Evolutionary conservation across 2,329 filamentous ascomycete genomes (phyloP).

Genomic region (Phoma sp.): DNA sequence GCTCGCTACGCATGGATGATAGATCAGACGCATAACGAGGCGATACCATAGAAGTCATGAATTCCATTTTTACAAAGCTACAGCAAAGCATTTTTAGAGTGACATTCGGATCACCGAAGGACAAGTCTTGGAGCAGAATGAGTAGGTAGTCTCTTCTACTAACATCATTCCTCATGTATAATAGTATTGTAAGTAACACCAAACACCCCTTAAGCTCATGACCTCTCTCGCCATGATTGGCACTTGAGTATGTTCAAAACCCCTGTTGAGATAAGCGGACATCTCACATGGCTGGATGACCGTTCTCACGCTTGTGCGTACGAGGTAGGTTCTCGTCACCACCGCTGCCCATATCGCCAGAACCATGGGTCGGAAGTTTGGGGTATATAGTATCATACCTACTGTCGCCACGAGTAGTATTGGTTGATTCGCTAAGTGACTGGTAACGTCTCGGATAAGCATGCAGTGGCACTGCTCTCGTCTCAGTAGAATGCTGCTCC

Average conservation of each 20-base stretch:
- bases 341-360: not conserved
- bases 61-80: not conserved
- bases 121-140: no score
- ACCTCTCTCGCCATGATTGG: no score
- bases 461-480: not conserved
- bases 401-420: slow-evolving; percentile 2
- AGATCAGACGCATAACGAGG: slow-evolving; percentile 8
- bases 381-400: not conserved
- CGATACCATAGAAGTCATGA: slow-evolving; percentile 20
- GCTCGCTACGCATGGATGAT: not conserved
- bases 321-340: slow-evolving; percentile 2
- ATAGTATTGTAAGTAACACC: not conserved
- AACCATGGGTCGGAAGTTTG: not conserved
- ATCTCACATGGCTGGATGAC: slow-evolving; percentile 4
- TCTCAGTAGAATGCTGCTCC: slow-evolving; percentile 42
- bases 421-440: slow-evolving; percentile 27
- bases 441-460: slow-evolving; percentile 22
- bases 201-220: not conserved
- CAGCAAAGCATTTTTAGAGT: no score
- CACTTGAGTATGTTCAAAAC: no score
- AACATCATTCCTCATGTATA: no score
- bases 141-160: no score
- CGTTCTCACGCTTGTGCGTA: slow-evolving; percentile 20
- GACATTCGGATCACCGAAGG: no score
- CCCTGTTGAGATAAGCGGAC: not conserved